These are phyloP conservation scores for Fagopyrum esculentum DNA, from an alignment of 148 eudicot species.

Conservation along the genomic window DNA sequence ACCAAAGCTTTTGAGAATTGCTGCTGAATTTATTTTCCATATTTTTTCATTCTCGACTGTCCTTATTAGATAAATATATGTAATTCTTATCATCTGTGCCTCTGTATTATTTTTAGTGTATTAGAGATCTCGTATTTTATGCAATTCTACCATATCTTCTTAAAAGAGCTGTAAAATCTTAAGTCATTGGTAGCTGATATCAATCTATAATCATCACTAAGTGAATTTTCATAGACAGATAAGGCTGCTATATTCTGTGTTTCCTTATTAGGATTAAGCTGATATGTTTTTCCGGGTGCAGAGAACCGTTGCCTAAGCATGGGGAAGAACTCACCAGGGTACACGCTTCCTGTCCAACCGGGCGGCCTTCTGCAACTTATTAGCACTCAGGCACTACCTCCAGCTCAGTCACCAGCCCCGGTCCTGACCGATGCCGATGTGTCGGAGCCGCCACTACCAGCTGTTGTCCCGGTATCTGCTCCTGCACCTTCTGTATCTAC, in stretches of 20 bases:
- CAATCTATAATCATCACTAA: too few species aligned
- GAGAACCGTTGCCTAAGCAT: constrained; percentile 43
- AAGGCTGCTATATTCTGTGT: too few species aligned
- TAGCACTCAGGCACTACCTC: constrained; percentile 21
- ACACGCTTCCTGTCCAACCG: constrained; percentile 31
- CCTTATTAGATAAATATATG: too few species aligned
- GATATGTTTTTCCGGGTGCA: constrained; percentile 12
- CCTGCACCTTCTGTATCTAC: constrained; percentile 4
- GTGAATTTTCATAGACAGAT: too few species aligned
- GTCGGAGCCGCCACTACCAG: constrained; percentile 44
- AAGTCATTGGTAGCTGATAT: too few species aligned
- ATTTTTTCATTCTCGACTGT: not conserved
- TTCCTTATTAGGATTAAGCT: too few species aligned
- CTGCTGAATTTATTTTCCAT: constrained; percentile 1
- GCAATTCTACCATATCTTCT: too few species aligned
- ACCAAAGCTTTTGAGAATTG: not conserved
- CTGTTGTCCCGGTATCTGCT: constrained; percentile 20
- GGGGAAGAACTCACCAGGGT: constrained; percentile 17
- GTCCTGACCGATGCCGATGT: constrained; percentile 38
- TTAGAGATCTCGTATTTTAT: too few species aligned
- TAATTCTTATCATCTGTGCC: too few species aligned
- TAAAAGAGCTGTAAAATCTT: too few species aligned
- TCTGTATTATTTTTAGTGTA: too few species aligned
- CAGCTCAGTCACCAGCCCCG: constrained; percentile 48
- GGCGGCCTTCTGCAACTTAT: constrained; percentile 26